Base-by-base conservation (phyloP, 1,284 basidiomycete species). In the Moesziomyces sp. region DNA sequence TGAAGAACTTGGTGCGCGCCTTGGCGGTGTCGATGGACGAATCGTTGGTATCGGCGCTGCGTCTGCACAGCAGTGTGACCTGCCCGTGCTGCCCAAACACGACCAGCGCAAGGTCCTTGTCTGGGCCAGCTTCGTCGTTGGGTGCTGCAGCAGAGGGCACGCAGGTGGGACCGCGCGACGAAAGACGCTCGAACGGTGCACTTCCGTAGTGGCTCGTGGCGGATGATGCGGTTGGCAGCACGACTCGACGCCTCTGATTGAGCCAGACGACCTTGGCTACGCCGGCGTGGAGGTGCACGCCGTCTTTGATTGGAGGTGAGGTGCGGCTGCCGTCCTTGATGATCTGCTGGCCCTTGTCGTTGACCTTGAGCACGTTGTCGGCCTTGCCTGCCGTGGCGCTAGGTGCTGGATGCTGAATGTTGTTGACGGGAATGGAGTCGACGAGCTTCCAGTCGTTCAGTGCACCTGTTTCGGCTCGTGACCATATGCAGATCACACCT, bases 371-470 rank as follows among this genome's bases (percentile, higher is more conserved):
- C 19, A 71, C 73, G n/a, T 75, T 66, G 42, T 59, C 59, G 11
- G 56, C 11, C 21, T 53, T 59, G 5, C 46, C 4, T 1, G 50
- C 23, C 9, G 48, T 21, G 13, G 44, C 46, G n/a, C 26, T 13
- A 11, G 43, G 26, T 11, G 40, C 47, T 46, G 5, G 5, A 43
- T 11, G 14, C n/a, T 49, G 49, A 4, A 30, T 19, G 10, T 48
- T 28, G 16, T 56, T 30, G 54, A 70, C 63, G 2, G 49, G 19
- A 8, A 71, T 5, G 14, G 49, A 28, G 16, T 71, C 57, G 18
- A 68, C 46, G 5, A 64, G 48, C 46, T 62, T 64, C 73, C 73
- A 75, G 42, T 67, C 73, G 26, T 75, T 71, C 49, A 71, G 49
- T 0, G 68, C 56, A 18, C 60, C 67, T 10, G 67, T 64, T 30